Conservation (phyloP, 805 yeast genomes). For the Novakomyces olei region DNA sequence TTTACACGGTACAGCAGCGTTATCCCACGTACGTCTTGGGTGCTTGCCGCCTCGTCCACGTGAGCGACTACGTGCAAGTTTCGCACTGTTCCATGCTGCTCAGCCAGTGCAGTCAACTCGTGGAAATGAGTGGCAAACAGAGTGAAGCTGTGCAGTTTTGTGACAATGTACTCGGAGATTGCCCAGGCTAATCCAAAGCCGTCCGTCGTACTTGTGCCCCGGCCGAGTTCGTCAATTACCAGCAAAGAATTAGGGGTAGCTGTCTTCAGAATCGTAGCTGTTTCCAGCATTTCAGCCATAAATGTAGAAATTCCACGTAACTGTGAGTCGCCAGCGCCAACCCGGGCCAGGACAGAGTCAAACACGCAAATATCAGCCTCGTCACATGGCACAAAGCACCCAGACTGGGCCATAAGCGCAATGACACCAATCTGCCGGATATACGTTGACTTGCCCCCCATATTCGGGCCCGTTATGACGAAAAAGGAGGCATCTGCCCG, state of each 20-base stretch:
- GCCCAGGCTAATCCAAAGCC: slow-evolving; percentile 98
- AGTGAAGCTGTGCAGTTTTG: slow-evolving; percentile 50
- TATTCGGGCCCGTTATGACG: slow-evolving; percentile 86
- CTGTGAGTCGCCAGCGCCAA: slow-evolving; percentile 98
- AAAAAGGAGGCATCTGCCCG: slow-evolving; percentile 42
- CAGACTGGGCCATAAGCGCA: slow-evolving; percentile 69
- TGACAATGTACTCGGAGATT: slow-evolving; percentile 65
- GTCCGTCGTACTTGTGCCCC: slow-evolving; percentile 86
- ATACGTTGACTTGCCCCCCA: slow-evolving; percentile 94
- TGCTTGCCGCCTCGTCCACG: slow-evolving; percentile 25
- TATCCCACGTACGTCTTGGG: slow-evolving; percentile 32
- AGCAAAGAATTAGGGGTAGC: slow-evolving; percentile 63
- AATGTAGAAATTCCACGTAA: slow-evolving; percentile 91
- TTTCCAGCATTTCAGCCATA: slow-evolving; percentile 90
- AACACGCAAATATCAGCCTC: slow-evolving; percentile 63
- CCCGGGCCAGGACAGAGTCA: slow-evolving; percentile 83
- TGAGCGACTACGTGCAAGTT: slow-evolving; percentile 90
- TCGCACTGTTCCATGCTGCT: slow-evolving; percentile 34
- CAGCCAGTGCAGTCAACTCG: slow-evolving; percentile 66
- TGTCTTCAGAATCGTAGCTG: slow-evolving; percentile 62
- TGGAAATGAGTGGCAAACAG: slow-evolving; percentile 96
- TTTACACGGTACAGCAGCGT: slow-evolving; percentile 85
- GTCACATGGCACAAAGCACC: slow-evolving; percentile 65
- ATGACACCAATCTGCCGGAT: slow-evolving; percentile 77
- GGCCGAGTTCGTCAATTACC: slow-evolving; percentile 83